phyloP scores from a whole-genome alignment of 805 yeast species.

The Cyberlindnera bimundalis region DNA sequence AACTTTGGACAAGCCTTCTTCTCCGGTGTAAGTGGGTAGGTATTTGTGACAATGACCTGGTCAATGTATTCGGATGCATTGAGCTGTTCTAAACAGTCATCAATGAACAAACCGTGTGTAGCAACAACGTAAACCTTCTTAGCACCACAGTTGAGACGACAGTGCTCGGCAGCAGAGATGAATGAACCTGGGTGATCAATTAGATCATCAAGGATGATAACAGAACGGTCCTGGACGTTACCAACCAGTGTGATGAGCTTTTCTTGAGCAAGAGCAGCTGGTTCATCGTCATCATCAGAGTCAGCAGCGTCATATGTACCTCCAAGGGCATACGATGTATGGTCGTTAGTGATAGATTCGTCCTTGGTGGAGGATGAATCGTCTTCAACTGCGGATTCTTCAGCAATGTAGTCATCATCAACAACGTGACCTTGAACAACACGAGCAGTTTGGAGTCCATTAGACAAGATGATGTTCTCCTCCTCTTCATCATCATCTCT shows the following conservation, averaged over 20 bases:
- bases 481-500: conserved; percentile 52
- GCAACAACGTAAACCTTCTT: conserved; percentile 85
- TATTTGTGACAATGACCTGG: conserved; percentile 91
- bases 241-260: conserved; percentile 95
- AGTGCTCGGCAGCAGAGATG: conserved; percentile 97
- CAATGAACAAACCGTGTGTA: conserved; percentile 93
- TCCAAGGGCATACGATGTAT: conserved; percentile 60
- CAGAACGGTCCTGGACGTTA: conserved; percentile 87
- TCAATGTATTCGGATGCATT: conserved; percentile 80
- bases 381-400: conserved; percentile 26
- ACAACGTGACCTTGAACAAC: conserved; percentile 96
- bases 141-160: conserved; percentile 95
- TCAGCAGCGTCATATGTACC: conserved; percentile 78
- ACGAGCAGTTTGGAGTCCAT: conserved; percentile 92
- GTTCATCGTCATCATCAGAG: conserved; percentile 83
- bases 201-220: conserved; percentile 94
- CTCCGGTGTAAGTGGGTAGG: conserved; percentile 81
- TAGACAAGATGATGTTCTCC: conserved; percentile 64
- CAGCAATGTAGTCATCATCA: conserved; percentile 65
- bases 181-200: conserved; percentile 92
- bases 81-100: conserved; percentile 77
- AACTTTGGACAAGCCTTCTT: conserved; percentile 63
- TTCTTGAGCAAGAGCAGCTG: conserved; percentile 47
- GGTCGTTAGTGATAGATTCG: conserved; percentile 26
- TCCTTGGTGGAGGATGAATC: conserved; percentile 32